Conservation (phyloP, 768 basidiomycete genomes). For the Calocera viscosa region DNA sequence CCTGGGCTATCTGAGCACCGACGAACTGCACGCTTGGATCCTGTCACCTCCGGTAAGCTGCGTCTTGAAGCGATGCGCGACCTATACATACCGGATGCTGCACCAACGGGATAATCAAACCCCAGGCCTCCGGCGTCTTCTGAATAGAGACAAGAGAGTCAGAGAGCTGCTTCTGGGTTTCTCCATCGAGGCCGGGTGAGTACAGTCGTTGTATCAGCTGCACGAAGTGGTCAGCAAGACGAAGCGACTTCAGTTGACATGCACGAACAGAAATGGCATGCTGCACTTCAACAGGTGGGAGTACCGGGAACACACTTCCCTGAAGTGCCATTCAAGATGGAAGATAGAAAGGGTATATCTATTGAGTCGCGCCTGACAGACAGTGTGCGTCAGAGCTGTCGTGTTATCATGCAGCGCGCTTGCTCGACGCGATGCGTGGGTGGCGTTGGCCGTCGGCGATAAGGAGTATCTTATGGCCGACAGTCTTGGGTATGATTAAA, state of each 20-base stretch:
- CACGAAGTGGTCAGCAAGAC: not conserved
- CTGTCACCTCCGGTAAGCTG: constrained; percentile 13
- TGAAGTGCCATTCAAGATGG: not conserved
- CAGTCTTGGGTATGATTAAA: not conserved
- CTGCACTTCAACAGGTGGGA: not conserved
- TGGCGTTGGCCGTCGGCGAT: not conserved
- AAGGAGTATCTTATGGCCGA: not conserved
- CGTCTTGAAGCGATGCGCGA: not conserved
- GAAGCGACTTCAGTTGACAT: not conserved
- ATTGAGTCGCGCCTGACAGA: not conserved
- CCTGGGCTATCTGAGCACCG: constrained; percentile 84
- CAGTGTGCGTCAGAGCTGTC: not conserved
- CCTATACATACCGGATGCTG: constrained; percentile 32
- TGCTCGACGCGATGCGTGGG: not conserved
- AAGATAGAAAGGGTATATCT: not conserved
- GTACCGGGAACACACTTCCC: not conserved
- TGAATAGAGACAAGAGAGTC: constrained; percentile 19
- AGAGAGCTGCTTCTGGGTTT: constrained; percentile 17
- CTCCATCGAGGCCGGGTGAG: constrained; percentile 4
- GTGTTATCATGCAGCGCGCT: not conserved
- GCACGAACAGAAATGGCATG: not conserved
- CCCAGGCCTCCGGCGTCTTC: constrained; percentile 53
- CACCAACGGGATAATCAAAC: constrained; percentile 64
- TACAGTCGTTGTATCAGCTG: constrained; percentile 16
- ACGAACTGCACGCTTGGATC: constrained; percentile 88